Base-by-base conservation (phyloP, 192 early-diverging fungal genomes). In the Backusella macrospora region DNA sequence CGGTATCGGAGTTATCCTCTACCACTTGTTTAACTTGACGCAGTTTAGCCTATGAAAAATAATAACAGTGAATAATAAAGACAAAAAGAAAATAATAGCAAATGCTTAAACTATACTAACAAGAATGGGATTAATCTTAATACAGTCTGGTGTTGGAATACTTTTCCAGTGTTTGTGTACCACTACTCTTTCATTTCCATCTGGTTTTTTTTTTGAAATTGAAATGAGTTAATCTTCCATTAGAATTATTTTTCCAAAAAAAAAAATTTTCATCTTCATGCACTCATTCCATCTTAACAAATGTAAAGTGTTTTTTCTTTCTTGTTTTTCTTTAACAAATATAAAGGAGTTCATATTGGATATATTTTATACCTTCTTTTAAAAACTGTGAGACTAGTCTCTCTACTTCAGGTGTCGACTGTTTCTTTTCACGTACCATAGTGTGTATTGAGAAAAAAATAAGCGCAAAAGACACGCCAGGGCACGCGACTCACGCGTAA, bases 281-380 rank as follows among this genome's bases (percentile, higher is more conserved):
- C 40, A 62, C n/a, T 42, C 43, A 34, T 45, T 29, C 64, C 42
- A 44, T 63, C 48, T 37, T 23, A 16, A 38, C 21, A 62, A 38
- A 72, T 15, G 23, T 59, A 66, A 46, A 14, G 26, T 29, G 34
- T 9, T 15, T 43, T 59, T 70, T 42, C 12, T 42, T 18, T 40
- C 34, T 9, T n/a, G 63, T 23, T 65, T 29, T n/a, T 62, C 59
- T 38, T 59, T 49, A 12, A 14, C 8, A 71, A 47, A 15, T 13
- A 49, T 69, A 15, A 45, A 52, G 46, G 15, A 9, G 21, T 2
- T 23, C 52, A 12, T 59, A 23, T 23, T 16, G 42, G 16, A 42
- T 39, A 14, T 42, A 7, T 26, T 67, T 59, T 59, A 26, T 52
- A 80, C 78, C 78, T 80, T 80, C 78, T 68, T 72, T 72, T 39